Conservation (phyloP, 1,139 yeast species). For the Debaryomycetaceae sp. region DNA sequence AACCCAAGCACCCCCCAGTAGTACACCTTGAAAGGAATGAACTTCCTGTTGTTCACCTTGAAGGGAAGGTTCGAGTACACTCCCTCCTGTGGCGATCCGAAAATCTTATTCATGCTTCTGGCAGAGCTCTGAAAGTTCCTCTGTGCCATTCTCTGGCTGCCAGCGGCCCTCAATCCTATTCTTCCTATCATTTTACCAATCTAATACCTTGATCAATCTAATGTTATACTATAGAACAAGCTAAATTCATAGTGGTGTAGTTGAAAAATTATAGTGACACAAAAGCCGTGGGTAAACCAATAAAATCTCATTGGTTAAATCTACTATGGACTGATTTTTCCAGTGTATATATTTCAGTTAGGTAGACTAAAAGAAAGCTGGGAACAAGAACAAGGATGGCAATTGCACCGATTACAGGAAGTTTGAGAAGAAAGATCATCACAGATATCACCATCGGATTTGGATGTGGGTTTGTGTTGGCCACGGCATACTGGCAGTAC, state of each 20-base stretch:
- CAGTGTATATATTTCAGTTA: not conserved
- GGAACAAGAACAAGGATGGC: slow-evolving; percentile 53
- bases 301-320: slow-evolving; percentile 13
- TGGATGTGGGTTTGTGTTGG: slow-evolving; percentile 37
- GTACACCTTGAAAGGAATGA: slow-evolving; percentile 72
- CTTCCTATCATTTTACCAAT: slow-evolving; percentile 11
- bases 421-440: slow-evolving; percentile 76
- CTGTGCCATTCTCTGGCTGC: slow-evolving; percentile 18
- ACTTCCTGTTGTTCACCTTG: slow-evolving; percentile 84
- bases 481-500: slow-evolving; percentile 31
- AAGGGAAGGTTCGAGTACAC: slow-evolving; percentile 91
- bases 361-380: not conserved
- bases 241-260: not conserved
- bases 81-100: slow-evolving; percentile 65
- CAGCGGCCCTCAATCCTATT: slow-evolving; percentile 32
- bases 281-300: slow-evolving; percentile 10
- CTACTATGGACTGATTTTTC: slow-evolving; percentile 17
- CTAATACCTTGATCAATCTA: not conserved
- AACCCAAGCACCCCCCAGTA: slow-evolving; percentile 77
- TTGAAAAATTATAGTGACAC: slow-evolving; percentile 7
- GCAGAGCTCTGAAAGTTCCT: slow-evolving; percentile 42
- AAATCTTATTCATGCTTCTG: slow-evolving; percentile 31
- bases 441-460: slow-evolving; percentile 74
- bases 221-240: not conserved
- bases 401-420: slow-evolving; percentile 86